Percentiles rank a stretch among this genome's conserved stretches.
Conservation (phyloP, 2,329 filamentous ascomycete species). For the Massarina eburnea region DNA sequence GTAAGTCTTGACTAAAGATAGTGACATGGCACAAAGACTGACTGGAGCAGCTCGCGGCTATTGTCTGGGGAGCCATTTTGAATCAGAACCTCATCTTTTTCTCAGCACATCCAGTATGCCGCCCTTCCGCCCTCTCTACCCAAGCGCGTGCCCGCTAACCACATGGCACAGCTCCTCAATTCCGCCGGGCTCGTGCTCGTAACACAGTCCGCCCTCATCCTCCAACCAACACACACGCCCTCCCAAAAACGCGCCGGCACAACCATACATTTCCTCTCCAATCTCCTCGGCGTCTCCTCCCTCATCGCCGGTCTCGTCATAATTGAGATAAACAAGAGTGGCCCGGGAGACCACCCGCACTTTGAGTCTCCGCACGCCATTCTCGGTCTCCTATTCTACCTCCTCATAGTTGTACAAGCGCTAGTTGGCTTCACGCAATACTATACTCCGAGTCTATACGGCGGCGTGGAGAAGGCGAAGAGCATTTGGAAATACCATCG, state of each 20-base stretch:
- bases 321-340: conserved; percentile 83
- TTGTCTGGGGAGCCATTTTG: conserved; percentile 79
- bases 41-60: conserved; percentile 60
- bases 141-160: conserved; percentile 10
- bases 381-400: conserved; percentile 75
- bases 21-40: conserved; percentile 4
- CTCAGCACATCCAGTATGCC: conserved; percentile 79
- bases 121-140: conserved; percentile 5
- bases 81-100: conserved; percentile 74
- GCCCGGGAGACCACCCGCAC: conserved; percentile 64
- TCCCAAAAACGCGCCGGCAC: conserved; percentile 70
- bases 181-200: conserved; percentile 73
- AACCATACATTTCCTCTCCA: conserved; percentile 69
- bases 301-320: conserved; percentile 67
- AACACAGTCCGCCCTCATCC: conserved; percentile 76
- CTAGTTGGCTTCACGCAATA: conserved; percentile 82
- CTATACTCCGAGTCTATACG: conserved; percentile 72
- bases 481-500: conserved; percentile 89
- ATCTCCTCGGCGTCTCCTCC: conserved; percentile 63
- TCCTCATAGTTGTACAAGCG: conserved; percentile 71
- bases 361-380: conserved; percentile 82
- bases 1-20: conserved; percentile 40
- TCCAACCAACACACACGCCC: conserved; percentile 83
- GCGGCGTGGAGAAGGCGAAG: conserved; percentile 78
- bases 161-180: conserved; percentile 26